phyloP scores from a whole-genome alignment of 441 rosid genomes.

The Arabidopsis lyrata region DNA sequence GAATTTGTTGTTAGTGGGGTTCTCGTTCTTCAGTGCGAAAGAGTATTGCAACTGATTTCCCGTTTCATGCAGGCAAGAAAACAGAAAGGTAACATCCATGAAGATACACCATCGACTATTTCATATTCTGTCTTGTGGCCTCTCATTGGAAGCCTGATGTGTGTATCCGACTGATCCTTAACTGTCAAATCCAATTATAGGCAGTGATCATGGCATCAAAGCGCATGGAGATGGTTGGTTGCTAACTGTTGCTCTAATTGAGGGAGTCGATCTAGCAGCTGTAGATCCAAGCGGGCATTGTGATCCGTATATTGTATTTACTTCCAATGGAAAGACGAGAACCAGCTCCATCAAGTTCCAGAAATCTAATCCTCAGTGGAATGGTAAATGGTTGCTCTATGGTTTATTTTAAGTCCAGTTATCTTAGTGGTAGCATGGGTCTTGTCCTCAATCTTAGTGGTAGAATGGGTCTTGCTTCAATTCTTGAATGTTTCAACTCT shows the following conservation, averaged over 20 bases:
- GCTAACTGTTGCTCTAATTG: constrained; percentile 90
- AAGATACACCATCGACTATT: constrained; percentile 6
- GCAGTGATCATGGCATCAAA: constrained; percentile 93
- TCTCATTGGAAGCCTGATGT: constrained; percentile 24
- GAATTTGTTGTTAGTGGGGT: constrained; percentile 85
- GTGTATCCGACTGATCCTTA: constrained; percentile 29
- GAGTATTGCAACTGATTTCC: constrained; percentile 68
- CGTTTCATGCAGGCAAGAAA: constrained; percentile 90
- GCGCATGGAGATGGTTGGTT: constrained; percentile 99
- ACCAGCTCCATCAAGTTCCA: constrained; percentile 97
- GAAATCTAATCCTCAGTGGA: constrained; percentile 87
- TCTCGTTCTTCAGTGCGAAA: constrained; percentile 83
- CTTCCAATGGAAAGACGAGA: constrained; percentile 87
- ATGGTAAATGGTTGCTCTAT: constrained; percentile 61
- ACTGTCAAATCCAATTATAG: constrained; percentile 48
- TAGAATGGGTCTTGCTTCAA: constrained; percentile 5
- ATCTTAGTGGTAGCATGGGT: constrained; percentile 22
- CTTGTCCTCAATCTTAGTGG: not conserved
- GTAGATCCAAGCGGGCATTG: constrained; percentile 91
- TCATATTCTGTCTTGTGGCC: constrained; percentile 19
- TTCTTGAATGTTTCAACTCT: constrained; percentile 16
- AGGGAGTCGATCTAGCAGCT: constrained; percentile 88
- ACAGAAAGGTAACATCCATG: constrained; percentile 64
- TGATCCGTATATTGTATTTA: constrained; percentile 93
- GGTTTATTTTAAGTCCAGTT: constrained; percentile 25